Conservation (phyloP, 2,329 filamentous ascomycete genomes). For the Exophiala sp. region DNA sequence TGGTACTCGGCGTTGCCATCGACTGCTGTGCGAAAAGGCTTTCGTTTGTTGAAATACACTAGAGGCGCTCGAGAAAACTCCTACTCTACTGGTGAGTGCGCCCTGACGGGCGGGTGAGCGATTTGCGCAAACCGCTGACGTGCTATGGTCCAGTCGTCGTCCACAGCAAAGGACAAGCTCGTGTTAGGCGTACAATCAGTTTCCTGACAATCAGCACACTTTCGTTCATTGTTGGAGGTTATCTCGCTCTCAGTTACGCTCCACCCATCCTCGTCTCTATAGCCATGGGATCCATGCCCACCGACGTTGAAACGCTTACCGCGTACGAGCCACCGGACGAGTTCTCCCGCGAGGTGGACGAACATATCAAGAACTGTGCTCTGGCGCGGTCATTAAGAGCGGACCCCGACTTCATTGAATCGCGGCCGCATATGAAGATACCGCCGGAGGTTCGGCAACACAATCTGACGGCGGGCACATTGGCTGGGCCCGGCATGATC, state of each 20-base stretch:
- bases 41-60: neutral
- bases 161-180: slow-evolving; percentile 23
- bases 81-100: slow-evolving; percentile 19
- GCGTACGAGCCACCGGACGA: slow-evolving; percentile 61
- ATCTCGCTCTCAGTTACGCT: slow-evolving; percentile 24
- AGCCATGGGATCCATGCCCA: slow-evolving; percentile 45
- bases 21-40: neutral
- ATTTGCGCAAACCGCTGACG: neutral
- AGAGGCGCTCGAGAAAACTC: neutral
- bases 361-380: slow-evolving; percentile 71
- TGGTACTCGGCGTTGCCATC: neutral
- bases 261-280: slow-evolving; percentile 25
- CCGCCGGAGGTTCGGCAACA: slow-evolving; percentile 65
- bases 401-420: slow-evolving; percentile 66
- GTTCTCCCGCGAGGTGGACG: slow-evolving; percentile 59
- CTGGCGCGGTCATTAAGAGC: slow-evolving; percentile 66
- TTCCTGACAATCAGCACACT: slow-evolving; percentile 26
- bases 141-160: slow-evolving; percentile 25
- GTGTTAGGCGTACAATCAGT: slow-evolving; percentile 23
- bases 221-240: slow-evolving; percentile 25
- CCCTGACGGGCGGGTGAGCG: neutral
- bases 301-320: slow-evolving; percentile 69
- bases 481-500: slow-evolving; percentile 71
- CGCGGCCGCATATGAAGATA: slow-evolving; percentile 83
- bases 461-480: slow-evolving; percentile 77